Evolutionary conservation across 495 filamentous ascomycete species (phyloP), one percentile per base, ranked within the genome.

Genomic region (Neurospora sublineolata): DNA sequence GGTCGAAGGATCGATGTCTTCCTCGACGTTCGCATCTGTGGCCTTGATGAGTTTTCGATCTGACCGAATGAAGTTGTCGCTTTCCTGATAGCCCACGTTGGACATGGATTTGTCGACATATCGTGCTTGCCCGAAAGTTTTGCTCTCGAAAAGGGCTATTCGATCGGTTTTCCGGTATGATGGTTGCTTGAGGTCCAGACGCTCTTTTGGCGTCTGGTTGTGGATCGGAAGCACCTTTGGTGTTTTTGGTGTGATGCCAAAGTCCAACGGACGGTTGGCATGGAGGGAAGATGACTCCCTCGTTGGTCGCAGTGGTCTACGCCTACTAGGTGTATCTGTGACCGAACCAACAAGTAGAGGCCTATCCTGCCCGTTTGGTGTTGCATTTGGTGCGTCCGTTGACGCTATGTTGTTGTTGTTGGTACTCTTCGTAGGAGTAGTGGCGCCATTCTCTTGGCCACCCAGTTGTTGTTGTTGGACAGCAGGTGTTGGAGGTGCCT

Each of bases 71-170:
- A 92, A 97, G 58, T 93, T 84, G 77, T 97, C 94, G 74, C 89
- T 96, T 81, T 96, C 92, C 77, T 98, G 96, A 76, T 97, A 99
- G 41, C 95, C 95, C 30, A 97, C 89, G 75, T 90, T 93, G 72
- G 93, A 92, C 94, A 99, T 95, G 3, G 92, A 90, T 72, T 92
- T 92, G 79, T 97, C 94, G 67, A 97, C 93, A 75, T 87, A 87
- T 74, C 85, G 80, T 12, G 85, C 85, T 67, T 86, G 84, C 12
- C 85, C 85, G 72, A 85, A 83, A 3, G 79, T 81, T 74, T 87
- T 87, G 72, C 84, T 86, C 76, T 88, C 86, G 68, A 87, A 87
- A 27, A 86, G 80, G 30, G 82, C 75, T 58, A 88, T 82, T 40
- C 85, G 85, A 75, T 87, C 82, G 1, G 84, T 86, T 74, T 83